A percentile compares a stretch with the other conserved stretches of the same genome.
Conservation (phyloP, 177 flowering plant species). For the Vitis hybrid region DNA sequence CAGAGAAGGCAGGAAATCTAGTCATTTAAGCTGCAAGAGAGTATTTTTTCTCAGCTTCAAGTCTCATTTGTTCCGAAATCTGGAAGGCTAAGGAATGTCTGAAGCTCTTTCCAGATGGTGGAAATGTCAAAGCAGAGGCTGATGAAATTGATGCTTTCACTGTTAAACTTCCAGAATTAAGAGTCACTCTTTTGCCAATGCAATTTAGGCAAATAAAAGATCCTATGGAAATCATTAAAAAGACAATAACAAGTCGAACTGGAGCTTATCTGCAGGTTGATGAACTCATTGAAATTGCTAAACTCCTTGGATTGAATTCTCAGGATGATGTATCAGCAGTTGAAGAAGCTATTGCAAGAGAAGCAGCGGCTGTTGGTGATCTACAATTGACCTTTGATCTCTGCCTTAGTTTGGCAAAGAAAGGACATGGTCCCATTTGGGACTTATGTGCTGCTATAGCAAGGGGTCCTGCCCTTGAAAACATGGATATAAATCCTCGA, state of each 20-base stretch:
- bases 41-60: too few relatives aligned
- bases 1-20: too few relatives aligned
- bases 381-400: slow-evolving; percentile 90
- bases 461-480: slow-evolving; percentile 86
- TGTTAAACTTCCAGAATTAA: slow-evolving; percentile 82
- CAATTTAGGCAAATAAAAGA: slow-evolving; percentile 88
- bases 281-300: slow-evolving; percentile 84
- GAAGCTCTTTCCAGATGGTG: slow-evolving; percentile 74
- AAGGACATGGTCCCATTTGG: slow-evolving; percentile 90
- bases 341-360: slow-evolving; percentile 96
- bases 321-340: slow-evolving; percentile 73
- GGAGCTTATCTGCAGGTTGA: slow-evolving; percentile 88
- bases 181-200: slow-evolving; percentile 89
- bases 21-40: too few relatives aligned
- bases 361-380: slow-evolving; percentile 96
- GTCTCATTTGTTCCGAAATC: slow-evolving; percentile 18
- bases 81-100: slow-evolving; percentile 98
- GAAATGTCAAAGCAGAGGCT: slow-evolving; percentile 71
- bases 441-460: slow-evolving; percentile 97
- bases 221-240: slow-evolving; percentile 86
- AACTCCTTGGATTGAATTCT: slow-evolving; percentile 88
- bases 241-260: slow-evolving; percentile 78
- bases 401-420: slow-evolving; percentile 83
- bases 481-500: too few relatives aligned
- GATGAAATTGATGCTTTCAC: slow-evolving; percentile 88